Base-by-base conservation (phyloP, 768 basidiomycete genomes). In the Trichaptum fuscoviolaceum region DNA sequence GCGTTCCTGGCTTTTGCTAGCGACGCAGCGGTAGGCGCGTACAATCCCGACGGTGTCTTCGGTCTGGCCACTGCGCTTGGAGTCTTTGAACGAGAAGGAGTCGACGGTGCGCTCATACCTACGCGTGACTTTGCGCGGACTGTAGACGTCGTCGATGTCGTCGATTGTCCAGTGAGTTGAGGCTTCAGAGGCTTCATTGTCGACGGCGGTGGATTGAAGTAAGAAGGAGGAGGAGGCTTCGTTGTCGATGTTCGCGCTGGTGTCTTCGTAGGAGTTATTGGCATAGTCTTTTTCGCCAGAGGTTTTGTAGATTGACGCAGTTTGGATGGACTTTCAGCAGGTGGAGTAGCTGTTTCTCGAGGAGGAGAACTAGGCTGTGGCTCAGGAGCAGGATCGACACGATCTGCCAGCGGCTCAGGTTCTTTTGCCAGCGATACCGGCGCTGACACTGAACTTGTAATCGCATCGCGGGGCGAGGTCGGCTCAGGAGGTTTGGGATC, bases 1-100 rank as follows among this genome's bases (percentile, higher is more conserved):
- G 83, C 81, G 71, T 83, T 85, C 62, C 90, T 87, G 35, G 88
- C 81, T 63, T 81, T 84, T 0, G 92, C 92, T 8, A 93, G 84
- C 9, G 91, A 92, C 2, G 92, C 90, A 0, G 91, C 92, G 0
- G 92, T 94, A 0, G 92, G 92, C 7, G 92, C 91, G 71, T 89
- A 92, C 24, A 93, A 75, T 15, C 90, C 87, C 6, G 86, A 84
- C 2, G 88, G 86, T 0, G 87, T 88, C 76, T 88, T 90, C 36
- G 85, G 82, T 65, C 84, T 81, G 20, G 76, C 64, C 18, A 68
- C 15, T n/a, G 34, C 69, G 61, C 71, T 64, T 8, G 79, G 76
- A 18, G 80, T 77, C 71, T 80, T 80, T 35, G 80, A 77, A 52
- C 80, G 74, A 34, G 75, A 72, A 26, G 77, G 70, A 35, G 75